phyloP scores from a whole-genome alignment of 345 rosid genomes.

The Carallia pectinifolia region DNA sequence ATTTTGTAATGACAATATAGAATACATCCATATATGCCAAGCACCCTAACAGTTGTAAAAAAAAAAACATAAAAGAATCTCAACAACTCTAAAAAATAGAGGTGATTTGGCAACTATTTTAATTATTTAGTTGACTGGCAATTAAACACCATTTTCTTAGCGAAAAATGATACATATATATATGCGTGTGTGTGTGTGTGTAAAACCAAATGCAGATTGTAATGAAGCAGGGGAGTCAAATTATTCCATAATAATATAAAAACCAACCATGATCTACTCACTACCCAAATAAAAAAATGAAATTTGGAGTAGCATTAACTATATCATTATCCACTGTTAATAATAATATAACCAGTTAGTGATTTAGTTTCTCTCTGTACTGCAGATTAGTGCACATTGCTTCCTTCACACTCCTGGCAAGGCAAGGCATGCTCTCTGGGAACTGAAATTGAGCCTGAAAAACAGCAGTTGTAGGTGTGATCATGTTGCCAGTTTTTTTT shows the following conservation, averaged over 20 bases:
- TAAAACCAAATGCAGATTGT: too few relatives aligned
- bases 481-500: neutral
- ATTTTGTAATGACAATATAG: too few relatives aligned
- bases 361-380: neutral
- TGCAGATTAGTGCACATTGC: conserved; percentile 17
- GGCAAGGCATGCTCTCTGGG: conserved; percentile 15
- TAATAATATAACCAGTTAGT: neutral
- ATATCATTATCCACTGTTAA: neutral
- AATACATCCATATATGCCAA: too few relatives aligned
- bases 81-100: neutral
- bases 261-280: neutral
- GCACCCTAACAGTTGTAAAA: too few relatives aligned
- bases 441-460: neutral
- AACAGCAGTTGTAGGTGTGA: too few relatives aligned
- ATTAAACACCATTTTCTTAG: conserved; percentile 3
- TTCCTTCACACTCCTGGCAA: conserved; percentile 36
- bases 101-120: conserved; percentile 1
- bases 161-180: too few relatives aligned
- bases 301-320: neutral
- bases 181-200: too few relatives aligned
- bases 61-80: too few relatives aligned
- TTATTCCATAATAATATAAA: too few relatives aligned
- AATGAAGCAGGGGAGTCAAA: too few relatives aligned
- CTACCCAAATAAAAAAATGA: neutral
- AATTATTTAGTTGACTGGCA: conserved; percentile 7